Conservation (phyloP, 2,329 filamentous ascomycete genomes). For the Colletotrichum filicis region DNA sequence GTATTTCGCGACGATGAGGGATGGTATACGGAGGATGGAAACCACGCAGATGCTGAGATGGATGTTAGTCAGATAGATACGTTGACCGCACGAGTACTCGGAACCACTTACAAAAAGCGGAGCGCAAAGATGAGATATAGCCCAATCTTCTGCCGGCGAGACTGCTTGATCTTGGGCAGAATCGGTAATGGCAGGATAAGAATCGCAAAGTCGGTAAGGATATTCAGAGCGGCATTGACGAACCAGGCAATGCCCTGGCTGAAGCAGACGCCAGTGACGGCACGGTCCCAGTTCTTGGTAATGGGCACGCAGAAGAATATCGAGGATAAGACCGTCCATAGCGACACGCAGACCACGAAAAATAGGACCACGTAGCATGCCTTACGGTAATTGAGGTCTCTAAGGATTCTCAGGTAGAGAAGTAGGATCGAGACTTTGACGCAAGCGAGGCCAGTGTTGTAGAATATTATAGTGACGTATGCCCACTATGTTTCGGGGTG, state of each 20-base stretch:
- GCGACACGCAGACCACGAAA: constrained; percentile 36
- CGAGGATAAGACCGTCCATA: constrained; percentile 33
- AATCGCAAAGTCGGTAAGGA: constrained; percentile 41
- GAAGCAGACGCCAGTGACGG: constrained; percentile 4
- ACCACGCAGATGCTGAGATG: constrained; percentile 40
- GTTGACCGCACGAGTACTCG: too few species aligned
- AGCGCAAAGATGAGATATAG: constrained; percentile 40
- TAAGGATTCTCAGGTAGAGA: constrained; percentile 41
- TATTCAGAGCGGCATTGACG: constrained; percentile 38
- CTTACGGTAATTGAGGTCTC: constrained; percentile 38
- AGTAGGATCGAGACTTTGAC: constrained; percentile 42
- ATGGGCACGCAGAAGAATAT: constrained; percentile 40
- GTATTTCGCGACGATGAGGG: constrained; percentile 29
- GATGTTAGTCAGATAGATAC: background rate
- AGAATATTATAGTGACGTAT: constrained; percentile 38
- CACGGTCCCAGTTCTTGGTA: constrained; percentile 34
- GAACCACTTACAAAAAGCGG: constrained; percentile 38
- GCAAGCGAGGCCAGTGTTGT: constrained; percentile 38
- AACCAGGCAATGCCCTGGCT: constrained; percentile 16
- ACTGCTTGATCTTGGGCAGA: constrained; percentile 37
- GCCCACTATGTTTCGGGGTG: background rate
- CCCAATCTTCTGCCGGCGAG: constrained; percentile 38
- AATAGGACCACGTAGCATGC: constrained; percentile 31
- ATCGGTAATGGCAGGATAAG: constrained; percentile 41
- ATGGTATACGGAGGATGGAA: constrained; percentile 39